Conservation (phyloP, 257 asterid genomes). For the Ocimum tenuiflorum region DNA sequence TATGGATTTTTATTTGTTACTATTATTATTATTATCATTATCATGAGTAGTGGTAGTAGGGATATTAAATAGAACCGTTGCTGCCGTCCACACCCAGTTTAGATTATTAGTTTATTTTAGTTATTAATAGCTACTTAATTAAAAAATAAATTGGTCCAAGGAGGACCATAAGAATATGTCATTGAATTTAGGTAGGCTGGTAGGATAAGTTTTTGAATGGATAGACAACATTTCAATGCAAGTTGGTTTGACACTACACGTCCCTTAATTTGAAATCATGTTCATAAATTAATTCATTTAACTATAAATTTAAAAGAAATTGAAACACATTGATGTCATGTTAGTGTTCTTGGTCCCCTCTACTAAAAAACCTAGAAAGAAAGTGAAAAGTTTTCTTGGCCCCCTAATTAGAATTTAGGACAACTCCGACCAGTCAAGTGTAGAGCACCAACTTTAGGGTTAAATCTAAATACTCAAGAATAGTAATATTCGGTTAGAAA, state of each 20-base stretch:
- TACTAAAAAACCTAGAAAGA: too few relatives aligned
- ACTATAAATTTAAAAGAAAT: too few relatives aligned
- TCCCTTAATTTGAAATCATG: neutral
- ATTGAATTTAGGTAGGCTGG: conserved; percentile 15
- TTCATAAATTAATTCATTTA: neutral
- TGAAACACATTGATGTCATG: too few relatives aligned
- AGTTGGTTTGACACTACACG: neutral
- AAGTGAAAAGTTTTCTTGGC: too few relatives aligned
- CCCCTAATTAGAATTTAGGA: too few relatives aligned
- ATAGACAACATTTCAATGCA: neutral
- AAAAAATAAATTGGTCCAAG: neutral
- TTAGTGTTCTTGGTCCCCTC: too few relatives aligned
- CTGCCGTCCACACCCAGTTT: neutral
- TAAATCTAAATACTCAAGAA: too few relatives aligned
- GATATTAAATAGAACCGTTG: neutral
- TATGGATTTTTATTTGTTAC: neutral
- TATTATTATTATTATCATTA: neutral
- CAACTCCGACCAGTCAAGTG: too few relatives aligned
- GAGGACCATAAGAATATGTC: neutral
- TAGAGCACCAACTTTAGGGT: too few relatives aligned
- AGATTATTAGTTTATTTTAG: neutral
- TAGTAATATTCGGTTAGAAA: too few relatives aligned
- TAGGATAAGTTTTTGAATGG: neutral
- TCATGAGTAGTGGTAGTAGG: neutral
- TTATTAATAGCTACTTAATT: neutral